A percentile compares a stretch with the other conserved stretches of the same genome.
phyloP scores from a whole-genome alignment of 306 rosid species.

The Myrica gale region DNA sequence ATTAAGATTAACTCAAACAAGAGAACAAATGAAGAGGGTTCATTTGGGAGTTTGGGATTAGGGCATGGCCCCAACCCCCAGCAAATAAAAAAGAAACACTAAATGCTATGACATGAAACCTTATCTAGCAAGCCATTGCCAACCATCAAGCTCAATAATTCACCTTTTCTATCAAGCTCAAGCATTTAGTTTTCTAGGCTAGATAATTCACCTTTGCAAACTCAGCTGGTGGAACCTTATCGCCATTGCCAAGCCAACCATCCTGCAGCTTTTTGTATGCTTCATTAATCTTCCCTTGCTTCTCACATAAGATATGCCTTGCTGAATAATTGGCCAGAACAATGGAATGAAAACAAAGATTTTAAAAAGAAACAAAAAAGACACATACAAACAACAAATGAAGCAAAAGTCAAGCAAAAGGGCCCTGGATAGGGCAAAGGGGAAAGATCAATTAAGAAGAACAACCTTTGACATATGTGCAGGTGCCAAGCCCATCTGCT shows the following conservation, averaged over 20 bases:
- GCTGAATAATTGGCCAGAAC: conserved; percentile 40
- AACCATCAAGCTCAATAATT: too few species aligned
- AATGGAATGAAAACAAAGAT: not conserved
- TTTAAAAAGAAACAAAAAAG: not conserved
- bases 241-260: conserved; percentile 92
- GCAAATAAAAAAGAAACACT: too few species aligned
- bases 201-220: conserved; percentile 72
- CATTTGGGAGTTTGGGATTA: too few species aligned
- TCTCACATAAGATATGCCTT: conserved; percentile 87
- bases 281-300: conserved; percentile 95
- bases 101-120: not conserved
- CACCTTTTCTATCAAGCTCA: not conserved
- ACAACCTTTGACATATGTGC: conserved; percentile 88
- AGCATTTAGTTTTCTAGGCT: too few species aligned
- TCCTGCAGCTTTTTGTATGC: conserved; percentile 95
- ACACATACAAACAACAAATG: not conserved
- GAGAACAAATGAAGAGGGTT: not conserved
- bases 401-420: not conserved
- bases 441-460: not conserved
- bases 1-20: not conserved
- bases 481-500: conserved; percentile 88
- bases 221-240: conserved; percentile 93
- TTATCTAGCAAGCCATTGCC: too few species aligned
- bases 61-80: too few species aligned
- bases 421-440: not conserved